Base-by-base conservation (phyloP, 225 moss, liverwort and hornwort species). In the Marchantia paleacea region DNA sequence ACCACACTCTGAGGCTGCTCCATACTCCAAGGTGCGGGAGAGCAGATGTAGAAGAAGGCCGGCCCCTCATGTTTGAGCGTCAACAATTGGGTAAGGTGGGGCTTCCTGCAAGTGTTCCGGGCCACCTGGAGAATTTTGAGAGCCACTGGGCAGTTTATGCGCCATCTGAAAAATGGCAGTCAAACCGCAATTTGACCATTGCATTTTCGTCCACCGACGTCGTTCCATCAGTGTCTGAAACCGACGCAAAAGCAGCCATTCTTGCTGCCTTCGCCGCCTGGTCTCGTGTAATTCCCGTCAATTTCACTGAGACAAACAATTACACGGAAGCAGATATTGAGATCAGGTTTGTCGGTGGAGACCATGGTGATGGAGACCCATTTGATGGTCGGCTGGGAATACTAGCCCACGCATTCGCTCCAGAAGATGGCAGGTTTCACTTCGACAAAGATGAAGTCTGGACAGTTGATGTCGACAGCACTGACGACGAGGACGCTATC, bases 301-400 rank as follows among this genome's bases (percentile, higher is more conserved):
- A 73, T 24, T 91, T 91, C 80, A 82, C 84, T 1, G 74, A 84
- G 60, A 75, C 83, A 10, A 65, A 20, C 10, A 39, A 29, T 11
- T 14, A 81, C n/a, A 16, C 18, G 0, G 10, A 0, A 12, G 91
- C 89, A 26, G 77, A 91, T 71, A 87, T 91, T 49, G 52, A 5
- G 2, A 19, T 91, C 51, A 78, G 53, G 19, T 91, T 91, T 28
- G 76, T 70, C 8, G 13, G 39, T 3, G 49, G 76, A 7, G 75
- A 82, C 12, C 91, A 87, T 48, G 86, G 87, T 10, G 89, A 89
- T 67, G 83, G 78, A 5, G 72, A 79, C 55, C 15, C 87, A 5
- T 91, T 91, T 73, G 91, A 91, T 64, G 91, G 89, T 15, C 65
- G 14, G 18, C 48, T 83, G 20, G 89, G 86, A 7, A 80, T 87